A percentile compares a stretch with the other conserved stretches of the same genome.
Evolutionary conservation across 495 filamentous ascomycete species (phyloP).

Genomic region (Umbilicaria muhlenbergii): DNA sequence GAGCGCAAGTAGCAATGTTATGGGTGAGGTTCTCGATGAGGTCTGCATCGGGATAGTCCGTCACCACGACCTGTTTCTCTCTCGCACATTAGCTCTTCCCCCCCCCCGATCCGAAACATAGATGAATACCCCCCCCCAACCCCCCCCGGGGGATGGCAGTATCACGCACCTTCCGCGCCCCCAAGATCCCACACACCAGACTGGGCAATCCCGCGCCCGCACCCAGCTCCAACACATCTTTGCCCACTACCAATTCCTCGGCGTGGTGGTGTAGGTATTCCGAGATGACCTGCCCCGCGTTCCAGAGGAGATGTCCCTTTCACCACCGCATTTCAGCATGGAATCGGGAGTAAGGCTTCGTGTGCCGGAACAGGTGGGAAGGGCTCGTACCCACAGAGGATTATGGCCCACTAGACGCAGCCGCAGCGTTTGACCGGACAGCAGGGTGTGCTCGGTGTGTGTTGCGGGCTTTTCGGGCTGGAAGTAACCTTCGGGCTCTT

Average conservation of each 20-base stretch:
- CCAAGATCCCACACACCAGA: slow-evolving; percentile 56
- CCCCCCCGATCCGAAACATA: too few relatives aligned
- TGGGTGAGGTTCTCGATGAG: slow-evolving; percentile 56
- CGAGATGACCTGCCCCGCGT: slow-evolving; percentile 61
- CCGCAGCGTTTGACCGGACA: slow-evolving; percentile 46
- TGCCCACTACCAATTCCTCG: slow-evolving; percentile 33
- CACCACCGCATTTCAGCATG: not conserved
- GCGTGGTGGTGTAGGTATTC: slow-evolving; percentile 58
- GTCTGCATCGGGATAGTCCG: slow-evolving; percentile 77
- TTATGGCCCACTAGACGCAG: slow-evolving; percentile 79
- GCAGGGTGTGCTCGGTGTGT: slow-evolving; percentile 49
- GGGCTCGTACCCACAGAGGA: slow-evolving; percentile 58
- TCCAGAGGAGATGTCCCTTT: slow-evolving; percentile 81
- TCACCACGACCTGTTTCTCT: slow-evolving; percentile 48
- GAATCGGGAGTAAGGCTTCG: not conserved
- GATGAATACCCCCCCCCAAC: too few relatives aligned
- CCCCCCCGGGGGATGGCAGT: not conserved
- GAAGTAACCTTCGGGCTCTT: slow-evolving; percentile 67
- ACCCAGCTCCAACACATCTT: slow-evolving; percentile 72
- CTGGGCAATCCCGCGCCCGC: slow-evolving; percentile 77
- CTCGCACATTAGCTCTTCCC: not conserved
- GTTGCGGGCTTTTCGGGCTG: slow-evolving; percentile 54
- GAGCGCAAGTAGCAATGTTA: slow-evolving; percentile 43
- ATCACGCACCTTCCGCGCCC: slow-evolving; percentile 30
- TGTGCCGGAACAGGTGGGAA: not conserved